phyloP scores from a whole-genome alignment of 2,329 filamentous ascomycete genomes.

The Samsoniella hepiali region DNA sequence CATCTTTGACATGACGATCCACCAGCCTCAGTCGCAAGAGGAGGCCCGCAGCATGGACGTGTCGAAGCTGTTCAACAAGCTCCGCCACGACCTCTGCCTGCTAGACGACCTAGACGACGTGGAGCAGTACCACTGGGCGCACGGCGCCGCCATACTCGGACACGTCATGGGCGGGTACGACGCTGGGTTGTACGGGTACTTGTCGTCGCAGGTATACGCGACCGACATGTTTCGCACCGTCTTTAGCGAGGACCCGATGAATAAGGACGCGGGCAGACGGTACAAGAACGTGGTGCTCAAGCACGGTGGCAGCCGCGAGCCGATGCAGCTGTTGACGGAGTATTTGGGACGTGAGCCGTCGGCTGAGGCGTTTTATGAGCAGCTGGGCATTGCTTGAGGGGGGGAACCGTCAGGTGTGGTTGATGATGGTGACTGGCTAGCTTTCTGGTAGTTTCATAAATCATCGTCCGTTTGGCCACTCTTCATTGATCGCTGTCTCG shows the following conservation, averaged over 20 bases:
- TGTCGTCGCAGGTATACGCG: slow-evolving; percentile 68
- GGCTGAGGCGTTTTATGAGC: slow-evolving; percentile 70
- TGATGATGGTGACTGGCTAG: too few species aligned
- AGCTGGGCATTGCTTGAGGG: slow-evolving; percentile 49
- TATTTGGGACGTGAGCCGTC: slow-evolving; percentile 69
- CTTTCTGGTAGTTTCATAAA: too few species aligned
- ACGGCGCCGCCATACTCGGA: slow-evolving; percentile 70
- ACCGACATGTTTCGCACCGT: slow-evolving; percentile 74
- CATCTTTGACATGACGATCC: slow-evolving; percentile 73
- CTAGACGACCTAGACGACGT: slow-evolving; percentile 49
- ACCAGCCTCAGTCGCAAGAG: slow-evolving; percentile 59
- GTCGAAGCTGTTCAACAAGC: slow-evolving; percentile 61
- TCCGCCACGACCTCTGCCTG: slow-evolving; percentile 58
- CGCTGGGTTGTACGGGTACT: slow-evolving; percentile 68
- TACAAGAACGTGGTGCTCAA: slow-evolving; percentile 72
- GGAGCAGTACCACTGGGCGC: slow-evolving; percentile 56
- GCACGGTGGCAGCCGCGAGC: slow-evolving; percentile 68
- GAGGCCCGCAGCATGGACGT: slow-evolving; percentile 60
- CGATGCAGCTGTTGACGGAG: slow-evolving; percentile 69
- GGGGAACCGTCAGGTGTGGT: too few species aligned
- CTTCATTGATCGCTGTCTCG: too few species aligned
- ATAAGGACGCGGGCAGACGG: slow-evolving; percentile 63
- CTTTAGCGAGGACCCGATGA: slow-evolving; percentile 70
- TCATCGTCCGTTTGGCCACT: too few species aligned
- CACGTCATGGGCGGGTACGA: slow-evolving; percentile 76